Evolutionary conservation across 768 basidiomycete genomes (phyloP).

Genomic region (Filobasidium floriforme): DNA sequence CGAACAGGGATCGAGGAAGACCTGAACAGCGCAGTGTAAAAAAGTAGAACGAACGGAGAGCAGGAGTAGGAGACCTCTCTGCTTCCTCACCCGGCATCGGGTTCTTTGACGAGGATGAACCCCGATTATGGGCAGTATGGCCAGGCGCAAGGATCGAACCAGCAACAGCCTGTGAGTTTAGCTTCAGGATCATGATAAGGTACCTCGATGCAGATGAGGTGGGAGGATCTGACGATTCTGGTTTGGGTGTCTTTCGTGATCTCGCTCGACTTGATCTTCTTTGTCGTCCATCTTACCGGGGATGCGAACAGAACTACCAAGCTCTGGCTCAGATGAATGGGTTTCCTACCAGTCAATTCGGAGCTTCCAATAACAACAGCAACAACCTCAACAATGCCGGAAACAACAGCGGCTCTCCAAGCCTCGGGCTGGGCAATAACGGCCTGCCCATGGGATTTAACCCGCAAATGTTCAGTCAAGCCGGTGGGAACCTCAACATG

Average conservation of each 20-base stretch:
- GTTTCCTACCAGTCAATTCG: constrained; percentile 1
- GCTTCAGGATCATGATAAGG: not conserved
- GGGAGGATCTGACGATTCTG: not conserved
- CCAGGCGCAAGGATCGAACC: not conserved
- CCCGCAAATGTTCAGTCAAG: not conserved
- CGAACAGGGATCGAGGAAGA: too few species aligned
- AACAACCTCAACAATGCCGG: constrained; percentile 16
- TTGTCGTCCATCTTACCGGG: not conserved
- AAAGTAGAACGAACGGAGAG: not conserved
- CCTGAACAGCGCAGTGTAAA: too few species aligned
- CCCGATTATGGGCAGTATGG: constrained; percentile 1
- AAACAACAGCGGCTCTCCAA: not conserved
- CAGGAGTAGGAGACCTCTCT: not conserved
- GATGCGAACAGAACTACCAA: not conserved
- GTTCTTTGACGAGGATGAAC: not conserved
- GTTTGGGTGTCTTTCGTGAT: too few species aligned
- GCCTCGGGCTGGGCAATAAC: not conserved
- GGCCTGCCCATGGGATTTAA: not conserved
- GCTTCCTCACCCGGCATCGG: not conserved
- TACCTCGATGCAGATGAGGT: not conserved
- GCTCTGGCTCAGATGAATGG: not conserved
- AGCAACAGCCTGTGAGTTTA: not conserved
- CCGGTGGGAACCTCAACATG: not conserved
- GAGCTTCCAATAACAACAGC: constrained; percentile 17
- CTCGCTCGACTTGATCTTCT: too few species aligned